These are phyloP conservation scores for Pistacia atlantica DNA, from an alignment of 345 rosid species.

Conservation along the genomic window DNA sequence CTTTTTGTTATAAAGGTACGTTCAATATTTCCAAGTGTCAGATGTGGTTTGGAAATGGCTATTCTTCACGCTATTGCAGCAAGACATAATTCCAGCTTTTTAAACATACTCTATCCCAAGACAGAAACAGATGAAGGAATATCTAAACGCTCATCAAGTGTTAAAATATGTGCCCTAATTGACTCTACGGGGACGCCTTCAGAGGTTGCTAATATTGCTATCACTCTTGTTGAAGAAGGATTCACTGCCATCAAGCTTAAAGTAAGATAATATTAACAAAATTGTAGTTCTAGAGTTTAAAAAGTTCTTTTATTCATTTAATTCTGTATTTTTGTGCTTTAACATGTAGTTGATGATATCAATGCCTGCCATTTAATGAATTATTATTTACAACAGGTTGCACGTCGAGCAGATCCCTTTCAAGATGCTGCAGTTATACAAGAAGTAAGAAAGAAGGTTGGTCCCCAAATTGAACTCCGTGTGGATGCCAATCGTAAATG, in stretches of 20 bases:
- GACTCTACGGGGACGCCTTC: constrained; percentile 73
- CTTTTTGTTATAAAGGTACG: constrained; percentile 48
- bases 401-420: constrained; percentile 65
- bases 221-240: constrained; percentile 73
- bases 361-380: not conserved
- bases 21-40: constrained; percentile 84
- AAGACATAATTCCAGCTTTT: constrained; percentile 57
- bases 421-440: constrained; percentile 77
- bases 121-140: constrained; percentile 39
- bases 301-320: not conserved
- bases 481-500: constrained; percentile 93
- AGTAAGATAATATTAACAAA: constrained; percentile 43
- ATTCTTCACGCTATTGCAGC: constrained; percentile 70
- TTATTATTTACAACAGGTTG: constrained; percentile 58
- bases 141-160: constrained; percentile 40
- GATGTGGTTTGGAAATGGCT: constrained; percentile 98
- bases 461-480: constrained; percentile 69
- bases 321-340: not conserved
- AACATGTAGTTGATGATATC: not conserved
- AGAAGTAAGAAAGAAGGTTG: constrained; percentile 80
- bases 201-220: constrained; percentile 72
- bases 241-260: constrained; percentile 84
- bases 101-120: constrained; percentile 45
- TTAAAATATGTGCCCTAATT: constrained; percentile 82
- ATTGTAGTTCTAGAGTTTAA: constrained; percentile 12